Percentiles rank a stretch among this genome's conserved stretches.
Conservation (phyloP, 352 stramenopile genomes). For the Globisporangium cylindrosporum region DNA sequence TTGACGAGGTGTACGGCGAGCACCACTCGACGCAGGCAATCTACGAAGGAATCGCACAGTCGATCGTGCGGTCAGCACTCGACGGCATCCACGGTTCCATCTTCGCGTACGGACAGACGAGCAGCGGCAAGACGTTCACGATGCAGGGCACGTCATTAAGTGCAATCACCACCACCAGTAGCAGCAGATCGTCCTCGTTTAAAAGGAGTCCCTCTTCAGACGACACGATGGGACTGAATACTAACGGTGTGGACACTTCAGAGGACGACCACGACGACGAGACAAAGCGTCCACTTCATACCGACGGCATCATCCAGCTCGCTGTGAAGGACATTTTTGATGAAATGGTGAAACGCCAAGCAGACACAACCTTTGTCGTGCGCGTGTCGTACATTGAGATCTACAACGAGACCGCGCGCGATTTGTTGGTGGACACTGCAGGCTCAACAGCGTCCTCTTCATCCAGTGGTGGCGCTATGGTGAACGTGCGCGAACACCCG, state of each 20-base stretch:
- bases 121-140: constrained; percentile 42
- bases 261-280: background rate
- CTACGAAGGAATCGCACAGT: constrained; percentile 14
- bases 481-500: constrained; percentile 47
- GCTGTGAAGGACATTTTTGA: constrained; percentile 9
- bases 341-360: background rate
- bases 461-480: constrained; percentile 11
- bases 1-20: constrained; percentile 49
- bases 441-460: background rate
- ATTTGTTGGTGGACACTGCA: background rate
- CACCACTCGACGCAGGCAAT: constrained; percentile 35
- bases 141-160: constrained; percentile 34
- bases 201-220: background rate
- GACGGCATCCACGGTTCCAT: constrained; percentile 29
- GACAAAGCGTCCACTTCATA: background rate
- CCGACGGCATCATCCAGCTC: constrained; percentile 7
- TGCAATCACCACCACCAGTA: background rate
- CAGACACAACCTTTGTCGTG: background rate
- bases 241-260: background rate
- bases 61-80: constrained; percentile 11
- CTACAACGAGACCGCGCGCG: constrained; percentile 93
- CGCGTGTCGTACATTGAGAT: constrained; percentile 44
- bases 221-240: background rate
- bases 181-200: background rate
- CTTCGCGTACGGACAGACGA: constrained; percentile 48